A percentile compares a stretch with the other conserved stretches of the same genome.
Conservation (phyloP, 192 early-diverging fungal species). For the Coemansia sp. region DNA sequence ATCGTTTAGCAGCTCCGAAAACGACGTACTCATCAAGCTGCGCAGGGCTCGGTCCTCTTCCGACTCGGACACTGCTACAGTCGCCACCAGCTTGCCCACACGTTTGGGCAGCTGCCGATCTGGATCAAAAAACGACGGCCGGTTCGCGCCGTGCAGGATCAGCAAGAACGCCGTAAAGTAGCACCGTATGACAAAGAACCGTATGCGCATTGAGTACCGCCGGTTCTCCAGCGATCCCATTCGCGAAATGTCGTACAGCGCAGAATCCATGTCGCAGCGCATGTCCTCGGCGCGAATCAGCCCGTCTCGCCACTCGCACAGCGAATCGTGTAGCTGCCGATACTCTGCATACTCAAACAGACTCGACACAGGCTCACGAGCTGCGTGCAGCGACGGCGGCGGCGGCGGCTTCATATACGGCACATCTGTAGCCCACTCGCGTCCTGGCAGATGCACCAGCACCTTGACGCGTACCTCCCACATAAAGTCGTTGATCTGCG, state of each 20-base stretch:
- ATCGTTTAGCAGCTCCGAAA: slow-evolving; percentile 46
- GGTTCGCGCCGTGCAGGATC: slow-evolving; percentile 41
- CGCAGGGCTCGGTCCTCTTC: slow-evolving; percentile 42
- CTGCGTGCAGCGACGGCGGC: neutral
- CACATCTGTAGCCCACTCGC: slow-evolving; percentile 20
- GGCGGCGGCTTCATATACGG: slow-evolving; percentile 14
- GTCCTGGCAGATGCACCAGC: slow-evolving; percentile 8
- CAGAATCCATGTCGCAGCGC: slow-evolving; percentile 1
- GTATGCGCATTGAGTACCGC: slow-evolving; percentile 40
- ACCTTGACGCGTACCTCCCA: slow-evolving; percentile 38
- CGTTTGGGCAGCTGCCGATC: slow-evolving; percentile 11
- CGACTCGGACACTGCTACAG: slow-evolving; percentile 4
- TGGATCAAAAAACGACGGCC: slow-evolving; percentile 42
- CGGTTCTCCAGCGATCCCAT: slow-evolving; percentile 36
- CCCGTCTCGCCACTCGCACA: slow-evolving; percentile 23
- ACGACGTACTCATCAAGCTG: slow-evolving; percentile 26
- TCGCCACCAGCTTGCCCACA: slow-evolving; percentile 10
- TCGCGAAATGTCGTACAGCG: slow-evolving; percentile 10
- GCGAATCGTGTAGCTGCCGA: slow-evolving; percentile 15
- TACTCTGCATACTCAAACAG: slow-evolving; percentile 44
- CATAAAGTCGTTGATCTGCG: slow-evolving; percentile 39
- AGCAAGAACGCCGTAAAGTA: slow-evolving; percentile 30
- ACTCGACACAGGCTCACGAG: slow-evolving; percentile 6
- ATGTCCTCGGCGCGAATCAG: slow-evolving; percentile 39
- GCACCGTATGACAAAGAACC: slow-evolving; percentile 49